Percentiles rank a stretch among this genome's conserved stretches.
Evolutionary conservation across 2,329 filamentous ascomycete genomes (phyloP).

Genomic region (Stemphylium vesicarium): DNA sequence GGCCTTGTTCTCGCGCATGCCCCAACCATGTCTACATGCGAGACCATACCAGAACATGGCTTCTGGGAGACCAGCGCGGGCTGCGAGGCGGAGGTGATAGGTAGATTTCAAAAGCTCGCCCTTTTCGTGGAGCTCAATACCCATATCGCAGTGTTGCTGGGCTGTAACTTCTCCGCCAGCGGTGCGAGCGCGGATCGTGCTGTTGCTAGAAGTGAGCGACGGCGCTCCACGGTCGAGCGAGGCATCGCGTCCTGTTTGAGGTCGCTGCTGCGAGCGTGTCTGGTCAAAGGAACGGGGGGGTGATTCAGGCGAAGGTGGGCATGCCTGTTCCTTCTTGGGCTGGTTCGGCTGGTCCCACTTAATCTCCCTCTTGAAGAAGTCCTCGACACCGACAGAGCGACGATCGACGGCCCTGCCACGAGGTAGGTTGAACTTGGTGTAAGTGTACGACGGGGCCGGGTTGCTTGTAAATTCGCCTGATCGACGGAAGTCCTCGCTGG

Average conservation of each 20-base stretch:
- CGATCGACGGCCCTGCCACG: constrained; percentile 80
- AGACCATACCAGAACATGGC: constrained; percentile 96
- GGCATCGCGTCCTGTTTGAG: constrained; percentile 16
- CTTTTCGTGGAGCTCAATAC: constrained; percentile 86
- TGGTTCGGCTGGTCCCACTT: constrained; percentile 64
- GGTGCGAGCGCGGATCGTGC: constrained; percentile 55
- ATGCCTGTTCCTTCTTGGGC: constrained; percentile 39
- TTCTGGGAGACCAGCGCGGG: constrained; percentile 82
- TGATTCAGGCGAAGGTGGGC: constrained; percentile 49
- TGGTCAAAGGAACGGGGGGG: constrained; percentile 47
- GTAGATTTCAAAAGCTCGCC: constrained; percentile 92
- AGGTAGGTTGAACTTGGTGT: constrained; percentile 83
- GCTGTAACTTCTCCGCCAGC: constrained; percentile 71
- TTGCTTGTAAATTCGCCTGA: constrained; percentile 57
- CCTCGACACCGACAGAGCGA: constrained; percentile 48
- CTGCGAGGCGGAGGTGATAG: constrained; percentile 91
- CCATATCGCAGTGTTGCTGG: constrained; percentile 89
- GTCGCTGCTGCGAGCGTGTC: constrained; percentile 23
- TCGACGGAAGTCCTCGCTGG: constrained; percentile 71
- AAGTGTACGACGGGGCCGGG: constrained; percentile 77
- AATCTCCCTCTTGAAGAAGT: constrained; percentile 57
- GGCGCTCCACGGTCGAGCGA: constrained; percentile 37
- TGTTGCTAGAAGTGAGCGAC: constrained; percentile 52
- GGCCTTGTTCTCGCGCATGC: constrained; percentile 87
- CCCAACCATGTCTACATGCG: constrained; percentile 96